Evolutionary conservation across 2,329 filamentous ascomycete genomes (phyloP), one percentile per base, ranked within the genome.

Genomic region (Fusarium subtropicale): DNA sequence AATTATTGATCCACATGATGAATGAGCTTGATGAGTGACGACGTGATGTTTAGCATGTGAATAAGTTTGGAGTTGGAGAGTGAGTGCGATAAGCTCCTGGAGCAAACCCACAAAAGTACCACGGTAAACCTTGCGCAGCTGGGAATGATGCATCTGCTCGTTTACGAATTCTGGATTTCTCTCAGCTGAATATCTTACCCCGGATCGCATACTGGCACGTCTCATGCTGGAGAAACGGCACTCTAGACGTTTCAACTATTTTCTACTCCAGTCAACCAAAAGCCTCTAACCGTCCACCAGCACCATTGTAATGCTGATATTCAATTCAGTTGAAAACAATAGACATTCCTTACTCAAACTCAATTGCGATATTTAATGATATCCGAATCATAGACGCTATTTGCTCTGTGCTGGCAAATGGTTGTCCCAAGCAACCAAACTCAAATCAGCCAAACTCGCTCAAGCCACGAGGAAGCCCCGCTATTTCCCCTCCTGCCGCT

Each of bases 401-500:
- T 22, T 52, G 13, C 8, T 39, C 33, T 64, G 28, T 36, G 46
- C 13, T 47, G 53, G 47, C 48, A 38, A 38, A 53, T 41, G 38
- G 68, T 66, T 69, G 68, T 71, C 68, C 68, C 45, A 46, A 54
- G 68, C 68, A 71, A 71, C 68, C 54, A 33, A 30, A 12, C 28
- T 33, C 26, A 28, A 30, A 30, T 16, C 22, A n/a, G 45, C 51
- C 26, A 46, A 51, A 20, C 41, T 63, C 36, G 28, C 51, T 20
- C 12, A 42, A 44, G 39, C 42, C 50, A 63, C 55, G 47, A 52
- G 63, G 58, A 33, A 54, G 63, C 52, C 67, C 67, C 68, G 56
- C 63, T 70, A 26, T 68, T 47, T 48, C 63, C 63, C 57, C 53
- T 59, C 52, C 30, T 33, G 44, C 55, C 67, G 64, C 68, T 68